phyloP scores from a whole-genome alignment of 345 rosid genomes.

The Arabidopsis thaliana region DNA sequence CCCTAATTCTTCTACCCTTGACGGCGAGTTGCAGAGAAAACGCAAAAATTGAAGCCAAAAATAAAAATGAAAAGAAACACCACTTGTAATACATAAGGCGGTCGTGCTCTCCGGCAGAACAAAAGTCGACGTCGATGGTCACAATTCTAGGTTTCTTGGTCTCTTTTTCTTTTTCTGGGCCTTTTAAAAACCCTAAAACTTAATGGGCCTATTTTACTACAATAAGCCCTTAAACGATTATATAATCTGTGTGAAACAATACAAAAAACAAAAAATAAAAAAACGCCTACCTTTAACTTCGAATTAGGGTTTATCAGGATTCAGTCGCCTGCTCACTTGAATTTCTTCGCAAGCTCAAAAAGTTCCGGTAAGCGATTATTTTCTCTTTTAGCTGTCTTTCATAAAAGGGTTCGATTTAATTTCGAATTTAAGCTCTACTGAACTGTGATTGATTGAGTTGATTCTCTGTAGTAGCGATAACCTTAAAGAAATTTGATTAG shows the following conservation, averaged over 20 bases:
- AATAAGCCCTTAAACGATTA: not conserved
- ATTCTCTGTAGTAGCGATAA: not conserved
- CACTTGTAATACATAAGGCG: constrained; percentile 8
- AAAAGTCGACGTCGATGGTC: constrained; percentile 26
- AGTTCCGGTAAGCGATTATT: constrained; percentile 10
- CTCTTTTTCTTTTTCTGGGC: constrained; percentile 12
- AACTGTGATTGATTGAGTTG: constrained; percentile 15
- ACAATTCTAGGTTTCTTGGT: constrained; percentile 27
- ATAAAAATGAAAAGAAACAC: not conserved
- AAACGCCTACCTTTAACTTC: not conserved
- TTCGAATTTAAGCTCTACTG: not conserved
- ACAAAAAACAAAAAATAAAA: not conserved
- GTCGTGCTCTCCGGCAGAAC: constrained; percentile 36
- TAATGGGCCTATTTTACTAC: constrained; percentile 4
- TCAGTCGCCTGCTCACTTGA: constrained; percentile 28
- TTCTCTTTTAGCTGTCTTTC: constrained; percentile 14
- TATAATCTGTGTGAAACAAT: not conserved
- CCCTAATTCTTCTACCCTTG: constrained; percentile 6
- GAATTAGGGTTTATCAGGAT: constrained; percentile 40
- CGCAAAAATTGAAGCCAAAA: not conserved
- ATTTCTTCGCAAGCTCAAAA: constrained; percentile 20
- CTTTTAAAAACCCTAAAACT: not conserved
- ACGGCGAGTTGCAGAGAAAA: constrained; percentile 30
- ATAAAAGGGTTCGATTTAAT: not conserved
- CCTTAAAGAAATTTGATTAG: not conserved